Evolutionary conservation across 768 basidiomycete species (phyloP).

Genomic region (Daedaleopsis nitida): DNA sequence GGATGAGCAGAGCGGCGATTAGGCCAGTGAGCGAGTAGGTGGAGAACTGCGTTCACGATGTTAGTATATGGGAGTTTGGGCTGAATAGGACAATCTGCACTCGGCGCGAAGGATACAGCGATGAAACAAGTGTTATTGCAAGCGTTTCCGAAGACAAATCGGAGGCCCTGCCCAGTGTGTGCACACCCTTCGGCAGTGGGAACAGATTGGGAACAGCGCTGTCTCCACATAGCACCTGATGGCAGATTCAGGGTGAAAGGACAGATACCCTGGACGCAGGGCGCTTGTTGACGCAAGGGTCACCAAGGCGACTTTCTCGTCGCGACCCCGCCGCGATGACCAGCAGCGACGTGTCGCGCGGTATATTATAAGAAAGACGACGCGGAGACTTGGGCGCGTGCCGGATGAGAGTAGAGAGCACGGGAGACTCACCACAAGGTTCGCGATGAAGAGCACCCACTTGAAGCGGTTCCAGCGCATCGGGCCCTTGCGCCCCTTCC

Average conservation of each 20-base stretch:
- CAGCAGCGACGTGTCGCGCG: background rate
- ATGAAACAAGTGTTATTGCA: too few species aligned
- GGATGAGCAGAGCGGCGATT: conserved; percentile 69
- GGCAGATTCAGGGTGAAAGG: background rate
- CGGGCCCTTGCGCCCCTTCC: conserved; percentile 41
- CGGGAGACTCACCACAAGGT: conserved; percentile 48
- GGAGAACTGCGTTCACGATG: conserved; percentile 44
- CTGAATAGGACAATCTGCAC: too few species aligned
- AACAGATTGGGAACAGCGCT: too few species aligned
- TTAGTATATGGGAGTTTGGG: background rate
- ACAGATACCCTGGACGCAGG: too few species aligned
- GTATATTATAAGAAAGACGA: background rate
- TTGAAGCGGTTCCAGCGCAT: conserved; percentile 86
- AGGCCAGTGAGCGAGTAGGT: conserved; percentile 61
- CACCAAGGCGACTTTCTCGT: background rate
- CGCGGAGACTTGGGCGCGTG: background rate
- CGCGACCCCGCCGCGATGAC: background rate
- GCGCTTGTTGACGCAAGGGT: background rate
- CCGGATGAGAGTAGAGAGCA: background rate
- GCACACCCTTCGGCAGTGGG: too few species aligned
- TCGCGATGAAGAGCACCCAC: conserved; percentile 73
- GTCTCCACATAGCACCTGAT: background rate
- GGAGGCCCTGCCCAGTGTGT: too few species aligned
- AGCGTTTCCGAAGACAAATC: too few species aligned
- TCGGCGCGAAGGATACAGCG: too few species aligned